Conservation (phyloP, 129 eudicot genomes). For the Artemisia annua region DNA sequence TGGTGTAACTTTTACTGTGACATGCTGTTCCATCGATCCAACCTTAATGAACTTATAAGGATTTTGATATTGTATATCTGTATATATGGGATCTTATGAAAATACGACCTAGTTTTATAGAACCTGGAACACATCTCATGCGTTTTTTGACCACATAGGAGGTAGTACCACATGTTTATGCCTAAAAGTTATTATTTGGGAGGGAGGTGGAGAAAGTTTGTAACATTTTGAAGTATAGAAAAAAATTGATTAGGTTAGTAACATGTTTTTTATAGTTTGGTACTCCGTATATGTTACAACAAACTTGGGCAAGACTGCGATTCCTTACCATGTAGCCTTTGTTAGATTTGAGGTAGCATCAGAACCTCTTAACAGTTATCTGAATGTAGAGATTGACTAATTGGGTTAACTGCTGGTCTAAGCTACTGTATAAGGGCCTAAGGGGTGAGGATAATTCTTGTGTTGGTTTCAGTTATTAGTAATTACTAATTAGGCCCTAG, state of each 20-base stretch:
- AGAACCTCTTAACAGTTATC: slow-evolving; percentile 3
- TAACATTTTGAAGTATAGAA: neutral
- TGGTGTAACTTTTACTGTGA: too few relatives aligned
- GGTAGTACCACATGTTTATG: neutral
- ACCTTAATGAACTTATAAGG: too few relatives aligned
- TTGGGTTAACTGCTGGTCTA: neutral
- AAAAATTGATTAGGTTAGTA: neutral
- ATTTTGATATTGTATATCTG: too few relatives aligned
- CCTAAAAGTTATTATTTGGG: neutral
- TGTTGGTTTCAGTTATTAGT: too few relatives aligned
- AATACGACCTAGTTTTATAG: neutral
- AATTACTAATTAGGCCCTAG: too few relatives aligned
- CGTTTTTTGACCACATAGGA: neutral
- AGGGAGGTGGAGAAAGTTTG: neutral
- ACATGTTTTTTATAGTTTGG: neutral
- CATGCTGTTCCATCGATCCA: too few relatives aligned
- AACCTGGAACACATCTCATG: neutral
- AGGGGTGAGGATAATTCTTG: too few relatives aligned
- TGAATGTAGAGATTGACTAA: neutral
- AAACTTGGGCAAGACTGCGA: neutral
- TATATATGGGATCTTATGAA: neutral
- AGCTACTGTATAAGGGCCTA: too few relatives aligned
- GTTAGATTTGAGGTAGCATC: neutral
- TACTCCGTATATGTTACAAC: neutral
- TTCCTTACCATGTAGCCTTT: neutral